These are phyloP conservation scores for Effrenium voratum DNA, from an alignment of 73 alveolate species.

Conservation along the genomic window DNA sequence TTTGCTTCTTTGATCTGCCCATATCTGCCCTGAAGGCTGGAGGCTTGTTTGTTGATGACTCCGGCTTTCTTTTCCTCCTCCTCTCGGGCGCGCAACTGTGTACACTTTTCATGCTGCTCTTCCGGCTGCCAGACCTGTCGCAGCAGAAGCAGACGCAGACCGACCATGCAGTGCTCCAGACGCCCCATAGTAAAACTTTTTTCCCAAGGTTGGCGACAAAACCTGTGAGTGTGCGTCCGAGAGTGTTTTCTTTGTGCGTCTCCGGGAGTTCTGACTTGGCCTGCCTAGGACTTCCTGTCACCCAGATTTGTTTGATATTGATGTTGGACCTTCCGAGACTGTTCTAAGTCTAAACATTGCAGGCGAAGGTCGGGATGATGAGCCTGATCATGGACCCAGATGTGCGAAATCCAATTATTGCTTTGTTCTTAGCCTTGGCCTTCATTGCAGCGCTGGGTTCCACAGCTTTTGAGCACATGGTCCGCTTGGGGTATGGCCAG, in stretches of 20 bases:
- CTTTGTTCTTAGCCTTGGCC: constrained; percentile 37
- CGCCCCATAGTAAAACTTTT: no score
- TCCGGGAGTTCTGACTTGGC: no score
- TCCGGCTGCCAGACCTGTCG: constrained; percentile 32
- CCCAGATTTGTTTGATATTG: no score
- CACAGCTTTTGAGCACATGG: constrained; percentile 60
- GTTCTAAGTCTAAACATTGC: no score
- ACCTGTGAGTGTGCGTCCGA: no score
- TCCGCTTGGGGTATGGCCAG: constrained; percentile 28
- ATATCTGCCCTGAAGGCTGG: constrained; percentile 44
- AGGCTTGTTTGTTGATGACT: constrained; percentile 21
- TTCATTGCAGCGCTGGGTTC: constrained; percentile 48
- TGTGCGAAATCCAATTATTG: constrained; percentile 27
- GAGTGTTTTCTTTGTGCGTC: no score
- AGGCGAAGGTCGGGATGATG: constrained; percentile 42
- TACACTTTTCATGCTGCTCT: neutral
- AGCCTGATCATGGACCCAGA: constrained; percentile 40
- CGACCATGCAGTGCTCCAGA: neutral
- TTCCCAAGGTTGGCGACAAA: no score
- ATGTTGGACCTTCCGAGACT: no score
- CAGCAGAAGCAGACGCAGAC: constrained; percentile 46
- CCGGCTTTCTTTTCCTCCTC: constrained; percentile 19
- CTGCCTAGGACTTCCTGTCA: no score
- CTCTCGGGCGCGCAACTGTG: constrained; percentile 33
- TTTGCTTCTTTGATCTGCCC: no score